Conservation (phyloP, 2,329 filamentous ascomycete species). For the Tolypocladium capitatum region DNA sequence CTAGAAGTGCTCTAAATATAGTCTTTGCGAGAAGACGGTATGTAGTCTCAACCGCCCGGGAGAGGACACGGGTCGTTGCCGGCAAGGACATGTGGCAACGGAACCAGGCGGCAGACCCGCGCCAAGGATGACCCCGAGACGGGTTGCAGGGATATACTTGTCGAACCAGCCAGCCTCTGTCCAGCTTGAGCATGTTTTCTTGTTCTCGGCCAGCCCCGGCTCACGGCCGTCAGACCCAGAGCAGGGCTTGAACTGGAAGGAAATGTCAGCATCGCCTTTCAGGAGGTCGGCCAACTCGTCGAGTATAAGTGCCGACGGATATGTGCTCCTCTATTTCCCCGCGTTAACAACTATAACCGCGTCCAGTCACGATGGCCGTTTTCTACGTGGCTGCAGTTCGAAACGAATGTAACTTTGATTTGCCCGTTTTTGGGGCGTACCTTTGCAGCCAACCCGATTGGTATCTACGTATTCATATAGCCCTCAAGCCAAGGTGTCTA, state of each 20-base stretch:
- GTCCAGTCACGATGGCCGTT: not conserved
- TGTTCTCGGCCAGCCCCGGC: not conserved
- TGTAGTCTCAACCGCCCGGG: not conserved
- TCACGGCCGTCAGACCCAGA: not conserved
- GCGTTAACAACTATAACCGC: too few species aligned
- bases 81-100: not conserved
- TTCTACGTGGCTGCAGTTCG: not conserved
- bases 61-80: not conserved
- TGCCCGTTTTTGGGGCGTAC: constrained; percentile 1
- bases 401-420: not conserved
- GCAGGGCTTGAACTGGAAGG: not conserved
- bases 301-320: too few species aligned
- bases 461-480: constrained; percentile 1
- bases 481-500: not conserved
- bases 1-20: not conserved
- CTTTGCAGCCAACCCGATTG: not conserved
- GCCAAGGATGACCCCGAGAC: not conserved
- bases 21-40: not conserved
- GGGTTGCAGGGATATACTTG: not conserved
- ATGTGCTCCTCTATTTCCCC: too few species aligned
- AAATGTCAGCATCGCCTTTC: too few species aligned
- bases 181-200: too few species aligned
- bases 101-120: not conserved
- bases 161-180: too few species aligned
- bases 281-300: too few species aligned